Evolutionary conservation across 1,139 yeast genomes (phyloP), one percentile per base, ranked within the genome.

Genomic region (Barnettozyma hawaiiensis): DNA sequence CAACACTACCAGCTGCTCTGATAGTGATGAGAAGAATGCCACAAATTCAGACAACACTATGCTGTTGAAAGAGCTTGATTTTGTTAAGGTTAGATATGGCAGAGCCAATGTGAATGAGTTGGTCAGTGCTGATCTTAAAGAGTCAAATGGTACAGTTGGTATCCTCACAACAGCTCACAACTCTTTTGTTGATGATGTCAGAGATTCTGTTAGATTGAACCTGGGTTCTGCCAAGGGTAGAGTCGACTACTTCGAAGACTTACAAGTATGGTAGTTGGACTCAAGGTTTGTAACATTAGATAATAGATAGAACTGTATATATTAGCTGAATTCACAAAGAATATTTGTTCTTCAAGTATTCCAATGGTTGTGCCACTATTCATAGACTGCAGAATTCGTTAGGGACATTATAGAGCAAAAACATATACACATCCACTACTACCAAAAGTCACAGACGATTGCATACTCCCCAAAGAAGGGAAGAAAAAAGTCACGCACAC

Each of bases 111-210:
- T 76, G 35, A 64, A 63, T 3, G 53, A 49, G 2, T 38, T 74
- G 5, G 69, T 77, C 5, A 51, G 51, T 12, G 43, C 54, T 1
- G 71, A 69, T 36, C 61, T 75, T 21, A 53, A 58, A 20, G 71
- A 67, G 42, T 58, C 73, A 4, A 39, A 39, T 2, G 69, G 70
- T 4, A 64, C 78, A 0, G 55, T 73, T 21, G 70, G 71, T 7
- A 65, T 71, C 38, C 61, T 72, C n/a, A 58, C 73, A 1, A 74
- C 79, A 54, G 80, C 77, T 1, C 78, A 75, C 41, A 75, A 75
- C 15, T 57, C 60, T 5, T 66, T 75, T 70, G 78, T 73, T 21
- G 86, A 80, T 59, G 69, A 68, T 35, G 57, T 73, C 12, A 65
- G 76, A 55, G 55, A 56, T 14, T 50, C 64, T 6, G 61, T 66